Evolutionary conservation across 805 yeast species (phyloP), one percentile per base, ranked within the genome.

Genomic region (Wickerhamiella nectarea): DNA sequence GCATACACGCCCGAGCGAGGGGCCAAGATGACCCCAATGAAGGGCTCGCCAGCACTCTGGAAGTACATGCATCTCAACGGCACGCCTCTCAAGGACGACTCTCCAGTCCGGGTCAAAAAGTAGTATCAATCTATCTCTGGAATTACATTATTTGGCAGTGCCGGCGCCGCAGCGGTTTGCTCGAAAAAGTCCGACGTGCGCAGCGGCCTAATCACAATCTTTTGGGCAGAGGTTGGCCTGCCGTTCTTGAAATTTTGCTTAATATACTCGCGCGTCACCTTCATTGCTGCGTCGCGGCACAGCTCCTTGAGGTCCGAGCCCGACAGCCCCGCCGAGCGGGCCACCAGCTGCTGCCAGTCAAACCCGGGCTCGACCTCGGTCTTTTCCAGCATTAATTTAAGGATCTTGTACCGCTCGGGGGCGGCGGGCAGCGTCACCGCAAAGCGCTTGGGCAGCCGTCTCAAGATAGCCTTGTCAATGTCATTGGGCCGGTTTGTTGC

Each of bases 401-500:
- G 66, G 41, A 89, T 89, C 48, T 78, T 72, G 37, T 62, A 61
- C 40, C 97, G 68, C 59, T 89, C 93, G 6, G 60, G 66, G 1
- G 69, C 60, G 46, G 71, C 69, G 1, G 98, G 97, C 52, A 80
- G 69, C 1, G 73, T 69, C 17, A 91, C 77, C 2, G 86, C 75
- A 60, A 89, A 87, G 43, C 84, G 70, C 60, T 89, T 89, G 6
- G 97, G 96, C 75, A 89, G 70, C 57, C 98, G 74, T 62, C 98
- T 74, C 64, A 91, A 67, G 56, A 89, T 84, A 1, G 98, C 98
- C 48, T 74, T 72, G 57, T 89, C 98, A 36, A 89, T 89, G 59
- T 89, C 98, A 48, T 74, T 72, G 34, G 91, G 86, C 50, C 98
- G 69, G 59, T 89, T 89, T 0, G 98, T 89, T 8, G 97, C 97